Evolutionary conservation across 2,329 filamentous ascomycete genomes (phyloP), one percentile per base, ranked within the genome.

Genomic region (Beauveria bassiana): DNA sequence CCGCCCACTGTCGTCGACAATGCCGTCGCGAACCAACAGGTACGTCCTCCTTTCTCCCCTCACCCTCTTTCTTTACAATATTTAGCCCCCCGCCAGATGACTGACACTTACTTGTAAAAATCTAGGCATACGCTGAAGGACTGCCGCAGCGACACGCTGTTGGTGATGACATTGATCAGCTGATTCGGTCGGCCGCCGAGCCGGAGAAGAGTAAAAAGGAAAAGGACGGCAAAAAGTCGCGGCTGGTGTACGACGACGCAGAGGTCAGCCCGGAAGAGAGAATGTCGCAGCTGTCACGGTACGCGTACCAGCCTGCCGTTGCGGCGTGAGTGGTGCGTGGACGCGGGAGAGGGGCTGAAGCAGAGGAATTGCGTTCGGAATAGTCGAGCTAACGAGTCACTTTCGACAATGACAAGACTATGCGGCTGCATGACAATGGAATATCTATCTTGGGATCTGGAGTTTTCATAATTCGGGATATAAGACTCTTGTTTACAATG

Each of bases 201-300:
- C 71, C 74, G 4, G 72, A 72, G 1, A 78, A 75, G 56, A 86
- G 89, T 72, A 89, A 86, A 77, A 85, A 85, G 80, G 88, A 88
- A 73, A 81, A 85, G 64, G 88, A 87, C 73, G 83, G 85, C 67
- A 84, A 86, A 71, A 87, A 86, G 70, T 79, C 80, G 61, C 83
- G 84, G 72, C 87, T 96, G 83, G 80, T 96, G 34, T 96, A 95
- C 77, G 86, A 86, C 64, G 90, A 96, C 71, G 86, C 88, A 57
- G 87, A 89, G 62, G 78, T 86, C 69, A 95, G 90, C 69, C 90
- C 91, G 1, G 93, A 97, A 77, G 93, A 96, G 81, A 91, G 87
- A 76, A 92, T 96, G 90, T 88, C 91, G 31, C 77, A 79, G 70
- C 78, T 95, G 77, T 80, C 89, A 64, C 87, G 86, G 74, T 96